A percentile compares a stretch with the other conserved stretches of the same genome.
Conservation (phyloP, 2,329 filamentous ascomycete species). For the Kalmusia sp. region DNA sequence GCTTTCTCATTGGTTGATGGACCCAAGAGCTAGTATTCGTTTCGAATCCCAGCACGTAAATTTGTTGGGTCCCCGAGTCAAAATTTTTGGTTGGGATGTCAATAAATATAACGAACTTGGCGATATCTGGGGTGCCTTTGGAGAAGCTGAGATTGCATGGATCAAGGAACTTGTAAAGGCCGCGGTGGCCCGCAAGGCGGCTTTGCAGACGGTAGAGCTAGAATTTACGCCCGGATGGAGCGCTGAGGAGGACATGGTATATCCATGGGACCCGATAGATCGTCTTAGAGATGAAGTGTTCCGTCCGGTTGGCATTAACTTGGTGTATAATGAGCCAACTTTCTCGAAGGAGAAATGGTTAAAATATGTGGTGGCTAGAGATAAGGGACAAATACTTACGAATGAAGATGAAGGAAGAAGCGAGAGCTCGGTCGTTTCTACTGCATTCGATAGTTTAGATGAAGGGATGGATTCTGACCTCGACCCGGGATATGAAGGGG, state of each 20-base stretch:
- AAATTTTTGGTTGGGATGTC: constrained; percentile 15
- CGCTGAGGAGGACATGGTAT: constrained; percentile 1
- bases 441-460: too few relatives aligned
- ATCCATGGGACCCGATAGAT: constrained; percentile 22
- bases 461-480: too few relatives aligned
- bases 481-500: too few relatives aligned
- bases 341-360: not conserved
- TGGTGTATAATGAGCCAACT: constrained; percentile 11
- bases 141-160: constrained; percentile 13
- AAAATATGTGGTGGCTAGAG: too few relatives aligned
- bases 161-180: constrained; percentile 4
- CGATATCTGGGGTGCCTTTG: constrained; percentile 17
- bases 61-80: constrained; percentile 15
- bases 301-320: constrained; percentile 10
- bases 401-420: too few relatives aligned
- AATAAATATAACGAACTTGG: constrained; percentile 9
- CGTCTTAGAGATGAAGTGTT: constrained; percentile 11
- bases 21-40: not conserved
- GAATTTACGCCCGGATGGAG: constrained; percentile 4
- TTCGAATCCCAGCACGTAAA: constrained; percentile 13
- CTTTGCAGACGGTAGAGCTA: constrained; percentile 16
- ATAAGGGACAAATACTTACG: too few relatives aligned
- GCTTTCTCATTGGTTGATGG: constrained; percentile 18
- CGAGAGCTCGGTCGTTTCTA: too few relatives aligned
- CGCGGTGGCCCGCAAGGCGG: constrained; percentile 10